Base-by-base conservation (phyloP, 495 filamentous ascomycete species). In the Xylaria scruposa region DNA sequence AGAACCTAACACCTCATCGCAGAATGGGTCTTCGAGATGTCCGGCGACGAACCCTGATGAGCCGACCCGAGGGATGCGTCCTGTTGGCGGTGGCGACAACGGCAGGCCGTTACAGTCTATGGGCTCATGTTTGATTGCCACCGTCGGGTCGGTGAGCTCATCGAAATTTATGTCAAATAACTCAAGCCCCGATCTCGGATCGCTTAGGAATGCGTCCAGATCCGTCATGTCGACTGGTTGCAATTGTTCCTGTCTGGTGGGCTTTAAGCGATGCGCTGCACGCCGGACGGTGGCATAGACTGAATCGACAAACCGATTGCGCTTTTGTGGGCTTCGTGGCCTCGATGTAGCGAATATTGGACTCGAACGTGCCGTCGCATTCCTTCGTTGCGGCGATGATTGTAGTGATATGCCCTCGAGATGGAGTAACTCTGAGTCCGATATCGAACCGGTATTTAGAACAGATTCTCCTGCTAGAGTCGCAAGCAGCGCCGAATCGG, bases 361-460 rank as follows among this genome's bases (percentile, higher is more conserved):
- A 24, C 65, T 76, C 12, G 71, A 63, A 36, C 74, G 74, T 44
- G 79, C 61, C 71, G 74, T 65, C 72, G 60, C 68, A 75, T 74
- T 72, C 73, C 66, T 26, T 21, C 71, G 78, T 3, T 81, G 80
- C 15, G 65, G 65, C 33, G 65, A 67, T 1, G 83, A 83, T 63
- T 80, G 78, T 68, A 85, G 76, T n/a, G 82, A 79, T 47, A 86
- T 73, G 0, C 83, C 83, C 70, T 86, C 85, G 47, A 86, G 75
- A 56, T 79, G 80, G 3, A 84, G 79, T 31, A 86, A 73, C 72
- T 86, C 83, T 42, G 83, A 85, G 72, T 85, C 83, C 17, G 84
- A 85, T 68, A 85, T 81, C 40, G 84, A 83, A 36, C 80, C 82
- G 29, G 74, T 71, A 19, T 77, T 75, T 3, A 79, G 67, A 33